These are phyloP conservation scores for Uronychia setigera DNA, from an alignment of 73 alveolate genomes.

Conservation along the genomic window DNA sequence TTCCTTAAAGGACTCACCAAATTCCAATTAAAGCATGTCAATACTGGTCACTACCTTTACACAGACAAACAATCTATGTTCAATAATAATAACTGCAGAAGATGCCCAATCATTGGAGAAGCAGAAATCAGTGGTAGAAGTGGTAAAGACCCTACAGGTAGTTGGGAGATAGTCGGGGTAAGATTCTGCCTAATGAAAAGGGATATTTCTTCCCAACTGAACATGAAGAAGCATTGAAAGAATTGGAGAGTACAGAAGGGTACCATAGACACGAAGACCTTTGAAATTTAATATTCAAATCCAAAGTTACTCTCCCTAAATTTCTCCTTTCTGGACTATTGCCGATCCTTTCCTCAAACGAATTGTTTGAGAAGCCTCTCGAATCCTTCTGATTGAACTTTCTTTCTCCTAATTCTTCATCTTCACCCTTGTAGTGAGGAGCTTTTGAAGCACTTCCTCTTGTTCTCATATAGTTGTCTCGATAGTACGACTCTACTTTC, in stretches of 20 bases:
- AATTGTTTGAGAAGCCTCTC: not conserved
- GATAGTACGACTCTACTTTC: not conserved
- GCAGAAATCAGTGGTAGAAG: constrained; percentile 54
- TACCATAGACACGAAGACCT: too few relatives aligned
- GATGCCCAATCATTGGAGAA: constrained; percentile 77
- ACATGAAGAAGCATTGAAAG: not conserved
- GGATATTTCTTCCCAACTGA: not conserved
- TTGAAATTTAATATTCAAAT: too few relatives aligned
- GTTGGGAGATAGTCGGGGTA: not conserved
- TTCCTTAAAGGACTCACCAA: constrained; percentile 46
- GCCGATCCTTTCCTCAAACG: too few relatives aligned
- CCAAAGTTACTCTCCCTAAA: too few relatives aligned
- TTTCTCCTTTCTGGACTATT: too few relatives aligned
- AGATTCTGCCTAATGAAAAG: not conserved
- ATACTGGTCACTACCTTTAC: constrained; percentile 58
- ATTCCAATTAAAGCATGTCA: constrained; percentile 67
- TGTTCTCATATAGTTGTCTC: not conserved
- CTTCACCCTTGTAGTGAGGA: not conserved
- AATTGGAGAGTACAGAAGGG: too few relatives aligned
- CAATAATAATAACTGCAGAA: constrained; percentile 64
- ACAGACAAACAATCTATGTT: constrained; percentile 54
- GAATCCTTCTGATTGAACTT: too few relatives aligned
- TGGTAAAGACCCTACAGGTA: not conserved
- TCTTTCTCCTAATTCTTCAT: too few relatives aligned
- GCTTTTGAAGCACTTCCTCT: not conserved